Evolutionary conservation across 2,329 filamentous ascomycete genomes (phyloP), one percentile per base, ranked within the genome.

Genomic region (Fusarium neocosmosporiellum): DNA sequence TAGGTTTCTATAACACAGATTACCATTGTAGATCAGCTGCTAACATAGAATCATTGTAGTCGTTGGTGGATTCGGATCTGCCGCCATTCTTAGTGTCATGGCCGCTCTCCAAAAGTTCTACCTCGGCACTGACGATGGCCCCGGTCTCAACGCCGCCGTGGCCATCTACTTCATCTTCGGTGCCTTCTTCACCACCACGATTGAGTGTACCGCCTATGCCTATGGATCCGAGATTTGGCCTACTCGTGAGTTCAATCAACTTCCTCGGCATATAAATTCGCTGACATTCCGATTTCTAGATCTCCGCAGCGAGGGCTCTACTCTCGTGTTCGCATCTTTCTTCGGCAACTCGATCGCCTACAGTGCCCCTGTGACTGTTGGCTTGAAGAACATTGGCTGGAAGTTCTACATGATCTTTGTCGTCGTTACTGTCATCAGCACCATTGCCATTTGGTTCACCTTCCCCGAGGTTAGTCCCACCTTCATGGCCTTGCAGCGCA

Each of bases 401-500:
- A 71, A 65, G 57, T 70, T 69, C 20, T 75, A 75, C 46, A 62
- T 74, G 58, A 77, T 79, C 18, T 77, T 78, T 24, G 78, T 74
- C 13, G 70, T 62, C 18, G 67, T 72, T 53, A 69, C 59, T 5
- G 53, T 70, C n/a, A 50, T 63, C 16, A 65, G 63, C 43, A 65
- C 70, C 73, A 78, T 81, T 20, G 75, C 78, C 33, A 78, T 70
- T 34, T 78, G 54, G 20, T 64, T 78, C 65, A 72, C 73, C 10
- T 74, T 73, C 39, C 74, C 72, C 1, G 74, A 78, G 53, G 67
- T 63, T 10, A 41, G 63, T 37, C 7, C 14, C 2, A 22, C 3
- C 2, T 11, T 8, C 14, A 24, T 6, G 4, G 2, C n/a, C 2
- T 9, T 11, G 4, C 24, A 16, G n/a, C 7, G 2, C 9, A 24